A percentile compares a stretch with the other conserved stretches of the same genome.
phyloP scores from a whole-genome alignment of 1,284 basidiomycete species.

The Sporisorium reilianum region DNA sequence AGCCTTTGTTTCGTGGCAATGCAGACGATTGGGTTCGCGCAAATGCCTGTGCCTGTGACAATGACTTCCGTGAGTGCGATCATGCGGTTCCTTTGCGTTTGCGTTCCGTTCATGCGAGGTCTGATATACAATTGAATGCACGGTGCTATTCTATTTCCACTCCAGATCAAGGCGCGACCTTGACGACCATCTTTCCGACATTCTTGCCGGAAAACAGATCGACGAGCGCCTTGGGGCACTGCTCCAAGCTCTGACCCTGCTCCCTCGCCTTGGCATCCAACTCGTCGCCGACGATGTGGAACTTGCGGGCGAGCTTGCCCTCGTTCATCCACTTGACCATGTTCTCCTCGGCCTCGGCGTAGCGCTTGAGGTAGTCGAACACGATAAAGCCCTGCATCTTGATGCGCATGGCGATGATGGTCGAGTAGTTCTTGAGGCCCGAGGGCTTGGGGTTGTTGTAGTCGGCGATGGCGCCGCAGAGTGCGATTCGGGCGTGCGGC shows the following conservation, averaged over 20 bases:
- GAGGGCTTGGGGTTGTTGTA: constrained; percentile 68
- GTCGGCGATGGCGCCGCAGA: constrained; percentile 79
- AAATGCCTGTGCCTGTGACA: too few species aligned
- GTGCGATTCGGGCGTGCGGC: constrained; percentile 79
- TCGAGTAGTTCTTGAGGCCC: constrained; percentile 70
- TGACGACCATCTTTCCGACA: constrained; percentile 58
- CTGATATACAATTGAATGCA: constrained; percentile 1
- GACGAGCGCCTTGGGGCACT: constrained; percentile 45
- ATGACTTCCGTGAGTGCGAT: too few species aligned
- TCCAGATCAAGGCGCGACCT: constrained; percentile 27
- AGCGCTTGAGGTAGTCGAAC: constrained; percentile 45
- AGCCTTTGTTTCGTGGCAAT: not conserved
- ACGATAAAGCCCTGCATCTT: constrained; percentile 80
- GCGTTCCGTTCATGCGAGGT: too few species aligned
- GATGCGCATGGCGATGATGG: constrained; percentile 81
- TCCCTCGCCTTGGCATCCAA: constrained; percentile 28
- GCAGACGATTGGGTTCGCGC: too few species aligned
- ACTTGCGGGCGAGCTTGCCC: constrained; percentile 82
- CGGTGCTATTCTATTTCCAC: not conserved
- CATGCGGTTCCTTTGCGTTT: not conserved
- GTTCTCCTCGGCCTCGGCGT: constrained; percentile 65
- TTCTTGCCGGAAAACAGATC: constrained; percentile 60
- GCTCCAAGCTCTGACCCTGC: constrained; percentile 30
- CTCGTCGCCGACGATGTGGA: constrained; percentile 51
- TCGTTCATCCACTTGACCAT: constrained; percentile 73